Evolutionary conservation across 2,329 filamentous ascomycete species (phyloP).

Genomic region (Pseudogymnoascus sp.): DNA sequence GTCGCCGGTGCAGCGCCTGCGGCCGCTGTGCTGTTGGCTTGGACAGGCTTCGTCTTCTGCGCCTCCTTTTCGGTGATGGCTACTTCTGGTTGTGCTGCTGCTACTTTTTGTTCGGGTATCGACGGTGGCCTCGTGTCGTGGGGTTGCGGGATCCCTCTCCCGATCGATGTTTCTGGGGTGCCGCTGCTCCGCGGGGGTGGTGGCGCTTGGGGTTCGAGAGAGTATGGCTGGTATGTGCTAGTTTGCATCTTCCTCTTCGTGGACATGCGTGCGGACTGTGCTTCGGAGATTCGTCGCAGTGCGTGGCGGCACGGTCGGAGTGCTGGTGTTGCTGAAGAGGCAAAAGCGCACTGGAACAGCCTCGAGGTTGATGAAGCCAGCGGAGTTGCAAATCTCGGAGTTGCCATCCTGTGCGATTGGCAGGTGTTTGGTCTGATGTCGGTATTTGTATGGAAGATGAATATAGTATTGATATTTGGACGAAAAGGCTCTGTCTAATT

Average conservation of each 20-base stretch:
- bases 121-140: slow-evolving; percentile 40
- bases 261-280: slow-evolving; percentile 34
- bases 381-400: slow-evolving; percentile 22
- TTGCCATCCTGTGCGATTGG: slow-evolving; percentile 19
- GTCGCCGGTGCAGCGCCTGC: slow-evolving; percentile 28
- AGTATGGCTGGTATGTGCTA: slow-evolving; percentile 53
- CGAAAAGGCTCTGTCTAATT: neutral
- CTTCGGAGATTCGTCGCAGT: slow-evolving; percentile 39
- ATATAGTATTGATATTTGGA: neutral
- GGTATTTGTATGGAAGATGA: neutral
- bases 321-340: slow-evolving; percentile 25
- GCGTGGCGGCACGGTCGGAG: slow-evolving; percentile 32
- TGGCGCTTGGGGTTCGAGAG: slow-evolving; percentile 46
- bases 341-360: slow-evolving; percentile 18
- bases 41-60: slow-evolving; percentile 52
- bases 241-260: slow-evolving; percentile 56
- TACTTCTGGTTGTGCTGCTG: slow-evolving; percentile 30
- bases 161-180: slow-evolving; percentile 53
- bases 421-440: neutral
- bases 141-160: slow-evolving; percentile 34
- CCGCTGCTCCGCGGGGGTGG: slow-evolving; percentile 46
- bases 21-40: slow-evolving; percentile 37
- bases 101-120: slow-evolving; percentile 27
- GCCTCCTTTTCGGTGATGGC: slow-evolving; percentile 54
- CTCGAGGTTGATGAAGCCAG: slow-evolving; percentile 21